Evolutionary conservation across 768 basidiomycete genomes (phyloP).

Genomic region (Collybiopsis confluens): DNA sequence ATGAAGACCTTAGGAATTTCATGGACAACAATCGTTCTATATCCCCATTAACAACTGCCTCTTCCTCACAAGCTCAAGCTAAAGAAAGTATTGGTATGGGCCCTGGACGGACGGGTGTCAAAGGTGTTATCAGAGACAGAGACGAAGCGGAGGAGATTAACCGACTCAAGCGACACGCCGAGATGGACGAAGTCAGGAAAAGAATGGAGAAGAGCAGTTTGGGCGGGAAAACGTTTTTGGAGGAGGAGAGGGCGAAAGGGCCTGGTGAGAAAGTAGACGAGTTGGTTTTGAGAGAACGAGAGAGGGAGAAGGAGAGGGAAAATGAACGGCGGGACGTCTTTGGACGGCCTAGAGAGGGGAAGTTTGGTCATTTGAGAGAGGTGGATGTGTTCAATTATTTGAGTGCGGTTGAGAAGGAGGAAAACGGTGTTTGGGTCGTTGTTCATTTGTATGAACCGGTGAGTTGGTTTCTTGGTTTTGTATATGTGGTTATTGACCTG

Average conservation of each 20-base stretch:
- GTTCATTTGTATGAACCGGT: constrained; percentile 83
- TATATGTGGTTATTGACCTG: constrained; percentile 2
- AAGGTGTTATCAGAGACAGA: constrained; percentile 81
- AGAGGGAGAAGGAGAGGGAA: too few species aligned
- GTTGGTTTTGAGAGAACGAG: constrained; percentile 38
- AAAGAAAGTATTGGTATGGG: constrained; percentile 91
- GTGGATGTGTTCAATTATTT: constrained; percentile 74
- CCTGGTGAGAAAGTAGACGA: constrained; percentile 43
- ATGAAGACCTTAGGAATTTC: constrained; percentile 40
- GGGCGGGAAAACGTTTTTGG: constrained; percentile 69
- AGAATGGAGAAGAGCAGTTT: constrained; percentile 64
- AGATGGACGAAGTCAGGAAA: constrained; percentile 47
- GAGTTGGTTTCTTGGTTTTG: constrained; percentile 22
- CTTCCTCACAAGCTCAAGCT: constrained; percentile 45
- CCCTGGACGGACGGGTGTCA: constrained; percentile 82
- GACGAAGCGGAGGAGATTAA: constrained; percentile 60
- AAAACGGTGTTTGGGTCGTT: constrained; percentile 71
- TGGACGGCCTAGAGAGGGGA: constrained; percentile 46
- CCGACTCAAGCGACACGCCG: constrained; percentile 46
- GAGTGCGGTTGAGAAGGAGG: constrained; percentile 70
- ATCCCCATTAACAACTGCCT: background rate
- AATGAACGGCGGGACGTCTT: constrained; percentile 39
- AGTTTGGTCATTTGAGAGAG: constrained; percentile 78
- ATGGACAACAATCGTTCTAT: constrained; percentile 20
- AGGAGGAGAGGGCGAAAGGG: constrained; percentile 64